Base-by-base conservation (phyloP, 345 rosid species). In the Diplotaxis tenuifolia region DNA sequence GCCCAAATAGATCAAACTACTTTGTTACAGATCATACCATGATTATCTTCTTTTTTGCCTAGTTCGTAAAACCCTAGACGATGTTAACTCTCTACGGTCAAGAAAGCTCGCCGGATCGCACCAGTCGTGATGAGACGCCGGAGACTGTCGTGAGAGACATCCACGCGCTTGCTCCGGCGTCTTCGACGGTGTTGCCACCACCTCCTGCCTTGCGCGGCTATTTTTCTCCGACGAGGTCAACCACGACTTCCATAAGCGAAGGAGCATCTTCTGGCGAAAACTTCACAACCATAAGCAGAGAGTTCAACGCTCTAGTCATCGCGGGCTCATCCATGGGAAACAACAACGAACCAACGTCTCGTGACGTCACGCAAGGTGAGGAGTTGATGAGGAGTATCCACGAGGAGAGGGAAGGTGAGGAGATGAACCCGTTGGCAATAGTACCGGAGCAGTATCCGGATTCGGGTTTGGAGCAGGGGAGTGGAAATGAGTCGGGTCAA, bases 241-340 rank as follows among this genome's bases (percentile, higher is more conserved):
- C 76, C 14, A 72, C 62, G 19, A 62, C 19, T 52, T 52, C 91
- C 12, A 77, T 70, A 14, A 78, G 69, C 73, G 77, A 93, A 78
- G 71, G 84, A 22, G 47, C 71, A 15, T 56, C 72, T 54, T 76
- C 72, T 4, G 81, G 84, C 25, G 99, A 92, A 80, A 92, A 92
- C 77, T 95, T 95, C 81, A 88, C 96, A 27, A 81, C 87, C 88
- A 86, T 95, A 71, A 92, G 99, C 73, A 78, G 96, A 65, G 99
- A 95, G 40, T 95, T 95, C 86, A 95, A 83, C 84, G 97, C 97
- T 40, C 78, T 95, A n/a, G 99, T 95, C 34, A 77, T 95, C 28
- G 96, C 97, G 1, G 96, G 96, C 4, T 87, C 97, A 0, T 72
- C 91, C 12, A 83, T 78, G 27, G 79, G 77, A 15, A 77, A 62